Base-by-base conservation (phyloP, 805 yeast genomes). In the Cyberlindnera samutprakarnensis region DNA sequence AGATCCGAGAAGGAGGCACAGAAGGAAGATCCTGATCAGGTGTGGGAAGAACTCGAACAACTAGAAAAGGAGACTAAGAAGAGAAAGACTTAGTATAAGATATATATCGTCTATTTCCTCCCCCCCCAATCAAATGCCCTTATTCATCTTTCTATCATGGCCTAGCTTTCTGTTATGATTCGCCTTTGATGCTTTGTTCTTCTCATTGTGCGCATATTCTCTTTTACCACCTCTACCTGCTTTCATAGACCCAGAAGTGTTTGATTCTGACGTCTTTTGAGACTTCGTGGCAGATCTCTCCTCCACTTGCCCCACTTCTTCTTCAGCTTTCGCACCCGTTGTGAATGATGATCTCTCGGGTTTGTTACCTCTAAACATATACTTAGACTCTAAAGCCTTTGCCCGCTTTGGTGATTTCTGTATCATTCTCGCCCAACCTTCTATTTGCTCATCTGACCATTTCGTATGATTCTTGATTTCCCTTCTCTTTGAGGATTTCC, bases 391-490 rank as follows among this genome's bases (percentile, higher is more conserved):
- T 35, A 83, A 51, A 3, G 73, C 37, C 43, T 70, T 69, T 41
- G 71, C 78, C 35, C 82, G 64, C 27, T 64, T 63, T 1, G 92
- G 86, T 26, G 76, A 71, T 45, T 71, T 72, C 31, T 72, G 66
- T 14, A 87, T 51, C 80, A 82, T 80, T 35, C 81, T 61, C 2
- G 80, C 79, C 96, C 96, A 90, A 0, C 95, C 95, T 63, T 88
- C 96, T 29, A 90, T 74, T 52, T 85, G 95, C 49, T 86, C 95
- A 54, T 87, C 88, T 0, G 87, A 64, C 95, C 94, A 86, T 1
- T 64, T 63, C 0, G 78, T 69, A 23, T 64, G 62, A 6, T 53
- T 43, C 41, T 67, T 72, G 50, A 85, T 59, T 17, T 65, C 67
- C 20, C 61, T 56, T 32, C 95, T 63, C 8, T 50, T 56, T 26